Conservation (phyloP, 495 filamentous ascomycete genomes). For the Aspergillus heteromorphus region DNA sequence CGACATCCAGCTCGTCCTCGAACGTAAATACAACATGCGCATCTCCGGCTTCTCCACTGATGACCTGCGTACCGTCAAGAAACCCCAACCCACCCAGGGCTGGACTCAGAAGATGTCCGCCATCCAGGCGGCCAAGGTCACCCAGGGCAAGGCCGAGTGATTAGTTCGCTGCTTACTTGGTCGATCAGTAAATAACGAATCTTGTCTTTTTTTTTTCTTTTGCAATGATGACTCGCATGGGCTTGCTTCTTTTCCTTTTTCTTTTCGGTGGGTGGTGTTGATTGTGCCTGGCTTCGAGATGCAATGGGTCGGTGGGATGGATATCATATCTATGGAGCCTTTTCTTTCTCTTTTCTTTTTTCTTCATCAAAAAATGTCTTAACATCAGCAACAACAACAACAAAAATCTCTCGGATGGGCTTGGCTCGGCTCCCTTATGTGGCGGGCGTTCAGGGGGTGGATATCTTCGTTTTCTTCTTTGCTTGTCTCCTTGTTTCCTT, state of each 20-base stretch:
- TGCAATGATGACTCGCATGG: background rate
- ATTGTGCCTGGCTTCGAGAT: background rate
- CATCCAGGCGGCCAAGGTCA: constrained; percentile 83
- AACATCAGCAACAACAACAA: background rate
- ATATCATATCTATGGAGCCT: background rate
- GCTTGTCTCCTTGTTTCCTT: background rate
- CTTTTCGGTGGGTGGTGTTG: background rate
- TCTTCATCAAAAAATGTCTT: background rate
- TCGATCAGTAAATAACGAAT: background rate
- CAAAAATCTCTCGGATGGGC: background rate
- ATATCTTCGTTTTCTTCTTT: constrained; percentile 2
- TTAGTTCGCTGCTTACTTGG: too few species aligned
- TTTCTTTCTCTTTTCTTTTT: background rate
- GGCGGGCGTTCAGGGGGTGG: background rate
- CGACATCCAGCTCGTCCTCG: constrained; percentile 90
- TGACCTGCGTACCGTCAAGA: constrained; percentile 88
- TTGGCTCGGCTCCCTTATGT: background rate
- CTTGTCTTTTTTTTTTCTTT: background rate
- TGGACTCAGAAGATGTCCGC: constrained; percentile 97
- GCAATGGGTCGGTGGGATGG: background rate
- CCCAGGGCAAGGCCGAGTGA: constrained; percentile 41
- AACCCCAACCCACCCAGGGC: constrained; percentile 74
- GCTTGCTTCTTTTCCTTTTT: too few species aligned
- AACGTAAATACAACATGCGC: constrained; percentile 97
- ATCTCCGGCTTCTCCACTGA: constrained; percentile 92